Conservation (phyloP, 2,329 filamentous ascomycete species). For the Alternaria triticimaculans region DNA sequence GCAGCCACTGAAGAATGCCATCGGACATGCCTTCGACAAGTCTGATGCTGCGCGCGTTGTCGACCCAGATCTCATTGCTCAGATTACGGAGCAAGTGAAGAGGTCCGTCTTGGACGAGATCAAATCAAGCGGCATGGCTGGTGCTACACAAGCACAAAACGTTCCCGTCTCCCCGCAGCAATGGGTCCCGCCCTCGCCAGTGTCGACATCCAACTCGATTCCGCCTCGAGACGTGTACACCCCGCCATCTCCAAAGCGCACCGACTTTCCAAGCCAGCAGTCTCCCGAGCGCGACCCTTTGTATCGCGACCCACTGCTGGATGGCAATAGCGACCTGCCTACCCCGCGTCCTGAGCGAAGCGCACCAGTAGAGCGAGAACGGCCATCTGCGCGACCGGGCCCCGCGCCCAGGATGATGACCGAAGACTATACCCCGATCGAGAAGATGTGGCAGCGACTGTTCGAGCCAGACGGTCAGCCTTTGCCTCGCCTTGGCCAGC, state of each 20-base stretch:
- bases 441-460: constrained; percentile 77
- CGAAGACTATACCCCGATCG: constrained; percentile 54
- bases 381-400: constrained; percentile 32
- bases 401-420: constrained; percentile 39
- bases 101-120: constrained; percentile 54
- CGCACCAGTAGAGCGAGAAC: constrained; percentile 35
- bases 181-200: constrained; percentile 50
- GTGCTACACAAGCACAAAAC: constrained; percentile 38
- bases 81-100: constrained; percentile 66
- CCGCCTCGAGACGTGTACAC: constrained; percentile 60
- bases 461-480: constrained; percentile 73
- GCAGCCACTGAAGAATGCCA: constrained; percentile 63
- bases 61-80: constrained; percentile 66
- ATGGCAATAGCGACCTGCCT: constrained; percentile 39
- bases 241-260: constrained; percentile 59
- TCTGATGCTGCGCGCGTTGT: constrained; percentile 58
- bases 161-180: constrained; percentile 45
- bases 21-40: constrained; percentile 62
- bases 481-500: constrained; percentile 71
- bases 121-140: constrained; percentile 51
- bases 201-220: constrained; percentile 56
- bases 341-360: constrained; percentile 35
- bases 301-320: constrained; percentile 38
- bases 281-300: constrained; percentile 48
- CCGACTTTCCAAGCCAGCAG: constrained; percentile 38